Evolutionary conservation across 805 yeast species (phyloP), one percentile per base, ranked within the genome.

Genomic region (Kregervanrija pseudodelftensis): DNA sequence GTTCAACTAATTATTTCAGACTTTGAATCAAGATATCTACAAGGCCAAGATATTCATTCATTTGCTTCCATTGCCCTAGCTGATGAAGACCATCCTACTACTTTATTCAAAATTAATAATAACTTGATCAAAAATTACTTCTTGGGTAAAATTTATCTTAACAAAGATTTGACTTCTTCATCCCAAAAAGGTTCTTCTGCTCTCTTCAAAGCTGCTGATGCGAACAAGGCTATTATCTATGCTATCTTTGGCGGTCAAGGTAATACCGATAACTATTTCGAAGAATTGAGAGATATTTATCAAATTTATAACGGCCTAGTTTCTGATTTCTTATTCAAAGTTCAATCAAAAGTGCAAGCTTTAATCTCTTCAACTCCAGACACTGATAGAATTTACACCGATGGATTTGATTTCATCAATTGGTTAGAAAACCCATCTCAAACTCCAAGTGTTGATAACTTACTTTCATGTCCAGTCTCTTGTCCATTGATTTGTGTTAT

Each of bases 201-300:
- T 40, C 73, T 91, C 47, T 74, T 88, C 63, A 73, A 79, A 50
- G 79, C 85, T 42, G 79, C 85, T 43, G 77, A 76, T n/a, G 60
- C 70, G 42, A 72, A 73, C 47, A 68, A 73, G 36, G 67, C 74
- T 41, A 86, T 90, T 38, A 66, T 90, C 45, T 79, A 76, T 48
- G 95, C 97, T 51, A 80, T 93, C 55, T 93, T 91, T 59, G 99
- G 99, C 64, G 99, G 99, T 60, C 99, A 93, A 73, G 99, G 99
- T 68, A 91, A 88, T 72, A 82, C 95, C 43, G 98, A 93, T 63
- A 97, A 93, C 64, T 93, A 88, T 72, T 93, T 93, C 57, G 96
- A 90, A 64, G 99, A 93, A 72, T 77, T 93, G 63, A 81, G 95
- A 64, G 95, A 88, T 53, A 65, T 90, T 48, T 83, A 85, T 72